Conservation (phyloP, 495 filamentous ascomycete genomes). For the Penicillium canariense region DNA sequence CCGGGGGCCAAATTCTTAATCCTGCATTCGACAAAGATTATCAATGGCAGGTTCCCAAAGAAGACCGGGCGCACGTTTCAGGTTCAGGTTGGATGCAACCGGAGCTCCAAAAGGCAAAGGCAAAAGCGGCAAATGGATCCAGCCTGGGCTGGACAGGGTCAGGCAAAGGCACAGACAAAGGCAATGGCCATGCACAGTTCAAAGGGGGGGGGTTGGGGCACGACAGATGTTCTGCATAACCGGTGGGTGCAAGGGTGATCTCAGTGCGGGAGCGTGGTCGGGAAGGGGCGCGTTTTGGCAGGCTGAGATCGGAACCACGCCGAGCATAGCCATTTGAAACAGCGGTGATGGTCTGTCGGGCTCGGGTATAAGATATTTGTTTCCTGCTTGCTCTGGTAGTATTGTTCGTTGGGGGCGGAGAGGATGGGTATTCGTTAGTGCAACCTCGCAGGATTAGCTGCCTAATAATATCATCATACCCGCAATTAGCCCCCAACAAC, state of each 20-base stretch:
- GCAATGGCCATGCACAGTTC: not conserved
- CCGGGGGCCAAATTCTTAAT: too few relatives aligned
- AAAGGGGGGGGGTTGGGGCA: not conserved
- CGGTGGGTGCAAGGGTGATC: not conserved
- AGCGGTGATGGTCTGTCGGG: too few relatives aligned
- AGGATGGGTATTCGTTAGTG: too few relatives aligned
- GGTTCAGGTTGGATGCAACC: constrained; percentile 1
- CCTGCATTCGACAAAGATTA: too few relatives aligned
- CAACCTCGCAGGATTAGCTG: too few relatives aligned
- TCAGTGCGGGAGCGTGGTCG: not conserved
- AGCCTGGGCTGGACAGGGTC: too few relatives aligned
- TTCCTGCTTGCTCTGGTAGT: too few relatives aligned
- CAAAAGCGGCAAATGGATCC: not conserved
- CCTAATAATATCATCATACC: too few relatives aligned
- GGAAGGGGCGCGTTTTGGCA: not conserved
- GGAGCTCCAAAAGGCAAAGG: not conserved
- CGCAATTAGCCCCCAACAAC: too few relatives aligned
- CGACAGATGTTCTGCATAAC: constrained; percentile 16
- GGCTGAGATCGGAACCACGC: not conserved
- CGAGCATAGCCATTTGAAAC: not conserved
- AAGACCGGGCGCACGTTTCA: not conserved
- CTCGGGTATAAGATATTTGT: too few relatives aligned
- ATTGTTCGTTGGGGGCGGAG: too few relatives aligned
- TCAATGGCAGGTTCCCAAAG: too few relatives aligned
- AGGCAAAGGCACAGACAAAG: not conserved